phyloP scores from a whole-genome alignment of 2,329 filamentous ascomycete genomes.

The Parasarocladium wereldwijsianum region DNA sequence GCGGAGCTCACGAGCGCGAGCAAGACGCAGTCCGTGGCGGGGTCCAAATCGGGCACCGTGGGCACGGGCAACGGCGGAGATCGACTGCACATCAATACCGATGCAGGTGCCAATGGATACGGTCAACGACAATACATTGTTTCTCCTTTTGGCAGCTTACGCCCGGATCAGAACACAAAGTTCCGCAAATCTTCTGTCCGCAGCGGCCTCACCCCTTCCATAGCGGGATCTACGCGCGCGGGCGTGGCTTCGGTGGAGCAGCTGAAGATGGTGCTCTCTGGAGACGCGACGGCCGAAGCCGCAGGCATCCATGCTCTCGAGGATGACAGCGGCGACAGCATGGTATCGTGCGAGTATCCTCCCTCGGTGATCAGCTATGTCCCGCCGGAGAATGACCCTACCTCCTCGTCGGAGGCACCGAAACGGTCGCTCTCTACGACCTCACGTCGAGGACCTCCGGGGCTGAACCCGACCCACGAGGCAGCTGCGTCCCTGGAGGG shows the following conservation, averaged over 20 bases:
- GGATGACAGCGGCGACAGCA: slow-evolving; percentile 48
- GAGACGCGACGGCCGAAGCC: slow-evolving; percentile 26
- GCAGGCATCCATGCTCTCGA: slow-evolving; percentile 22
- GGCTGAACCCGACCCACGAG: slow-evolving; percentile 25
- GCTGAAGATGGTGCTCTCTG: slow-evolving; percentile 45
- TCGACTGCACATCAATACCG: slow-evolving; percentile 42
- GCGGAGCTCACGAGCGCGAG: slow-evolving; percentile 52
- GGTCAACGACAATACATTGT: slow-evolving; percentile 11
- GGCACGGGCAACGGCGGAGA: slow-evolving; percentile 34
- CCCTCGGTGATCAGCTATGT: slow-evolving; percentile 54
- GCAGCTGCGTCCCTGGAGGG: slow-evolving; percentile 12
- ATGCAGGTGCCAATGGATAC: slow-evolving; percentile 21
- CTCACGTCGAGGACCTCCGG: slow-evolving; percentile 24
- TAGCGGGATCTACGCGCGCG: slow-evolving; percentile 27
- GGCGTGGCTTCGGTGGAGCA: slow-evolving; percentile 48
- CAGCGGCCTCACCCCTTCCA: slow-evolving; percentile 32
- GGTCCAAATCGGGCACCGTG: slow-evolving; percentile 51
- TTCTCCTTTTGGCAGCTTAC: slow-evolving; percentile 35
- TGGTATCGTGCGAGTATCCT: slow-evolving; percentile 55
- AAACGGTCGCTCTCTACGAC: slow-evolving; percentile 19
- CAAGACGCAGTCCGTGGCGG: slow-evolving; percentile 60
- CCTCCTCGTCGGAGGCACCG: slow-evolving; percentile 14
- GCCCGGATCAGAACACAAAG: slow-evolving; percentile 26
- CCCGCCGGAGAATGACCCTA: slow-evolving; percentile 14
- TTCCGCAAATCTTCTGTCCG: slow-evolving; percentile 39